A percentile compares a stretch with the other conserved stretches of the same genome.
Evolutionary conservation across 805 yeast genomes (phyloP).

Genomic region (Kuraishia borneana): DNA sequence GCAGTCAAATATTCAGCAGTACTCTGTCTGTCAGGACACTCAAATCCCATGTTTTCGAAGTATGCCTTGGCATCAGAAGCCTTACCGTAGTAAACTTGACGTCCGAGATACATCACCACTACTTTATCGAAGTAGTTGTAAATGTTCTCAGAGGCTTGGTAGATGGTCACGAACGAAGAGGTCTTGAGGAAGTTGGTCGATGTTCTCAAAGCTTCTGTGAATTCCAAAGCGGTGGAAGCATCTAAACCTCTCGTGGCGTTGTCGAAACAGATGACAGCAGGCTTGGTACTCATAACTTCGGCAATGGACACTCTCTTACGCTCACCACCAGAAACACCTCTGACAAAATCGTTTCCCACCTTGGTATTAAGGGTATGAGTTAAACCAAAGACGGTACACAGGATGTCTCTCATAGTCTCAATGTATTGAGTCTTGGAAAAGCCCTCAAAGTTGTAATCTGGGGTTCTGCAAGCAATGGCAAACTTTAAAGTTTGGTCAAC

Average conservation of each 20-base stretch:
- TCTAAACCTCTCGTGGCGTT: constrained; percentile 65
- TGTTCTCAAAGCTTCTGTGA: constrained; percentile 46
- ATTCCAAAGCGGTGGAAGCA: constrained; percentile 61
- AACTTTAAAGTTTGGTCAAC: constrained; percentile 47
- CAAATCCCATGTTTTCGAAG: constrained; percentile 50
- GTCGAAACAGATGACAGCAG: constrained; percentile 51
- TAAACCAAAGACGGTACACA: constrained; percentile 44
- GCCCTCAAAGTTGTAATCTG: constrained; percentile 35
- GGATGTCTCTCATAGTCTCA: constrained; percentile 31
- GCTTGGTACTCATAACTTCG: constrained; percentile 45
- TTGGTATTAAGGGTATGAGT: constrained; percentile 50
- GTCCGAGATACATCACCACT: constrained; percentile 48
- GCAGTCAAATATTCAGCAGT: constrained; percentile 61
- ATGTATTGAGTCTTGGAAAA: constrained; percentile 27
- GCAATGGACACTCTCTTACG: constrained; percentile 63
- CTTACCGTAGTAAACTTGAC: constrained; percentile 51
- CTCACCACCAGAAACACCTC: constrained; percentile 70
- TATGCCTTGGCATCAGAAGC: constrained; percentile 39
- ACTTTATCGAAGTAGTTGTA: constrained; percentile 52
- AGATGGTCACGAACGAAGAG: constrained; percentile 54
- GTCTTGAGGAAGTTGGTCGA: constrained; percentile 43
- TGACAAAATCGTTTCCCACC: constrained; percentile 55
- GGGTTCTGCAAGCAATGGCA: constrained; percentile 48
- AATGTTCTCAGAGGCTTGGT: constrained; percentile 59
- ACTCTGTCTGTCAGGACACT: constrained; percentile 52